A percentile compares a stretch with the other conserved stretches of the same genome.
Conservation (phyloP, 2,329 filamentous ascomycete species). For the Fusarium sp. region DNA sequence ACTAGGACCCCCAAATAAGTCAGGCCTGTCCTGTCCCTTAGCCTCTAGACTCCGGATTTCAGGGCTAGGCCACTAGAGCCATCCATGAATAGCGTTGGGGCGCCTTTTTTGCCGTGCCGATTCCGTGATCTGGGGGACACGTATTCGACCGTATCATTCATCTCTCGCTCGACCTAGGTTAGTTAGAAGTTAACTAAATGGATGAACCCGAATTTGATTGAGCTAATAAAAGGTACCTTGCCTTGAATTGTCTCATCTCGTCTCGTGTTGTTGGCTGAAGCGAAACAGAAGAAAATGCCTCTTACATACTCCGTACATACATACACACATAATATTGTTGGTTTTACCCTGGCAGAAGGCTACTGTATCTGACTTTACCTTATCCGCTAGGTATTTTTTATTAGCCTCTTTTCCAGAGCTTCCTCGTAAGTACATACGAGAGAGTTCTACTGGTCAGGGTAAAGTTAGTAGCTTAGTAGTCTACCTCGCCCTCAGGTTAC, state of each 20-base stretch:
- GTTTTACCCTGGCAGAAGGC: constrained; percentile 13
- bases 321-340: neutral
- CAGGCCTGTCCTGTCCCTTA: neutral
- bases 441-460: neutral
- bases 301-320: neutral
- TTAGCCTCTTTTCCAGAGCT: constrained; percentile 17
- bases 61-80: constrained; percentile 5
- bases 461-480: neutral
- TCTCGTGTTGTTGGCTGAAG: neutral
- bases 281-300: constrained; percentile 7
- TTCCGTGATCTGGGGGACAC: constrained; percentile 25
- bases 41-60: neutral
- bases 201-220: neutral
- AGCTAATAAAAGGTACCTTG: neutral
- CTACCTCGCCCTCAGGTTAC: constrained; percentile 11
- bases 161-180: neutral
- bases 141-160: constrained; percentile 9
- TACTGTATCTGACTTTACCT: neutral
- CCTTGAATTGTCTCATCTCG: neutral
- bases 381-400: constrained; percentile 9
- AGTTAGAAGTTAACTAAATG: neutral
- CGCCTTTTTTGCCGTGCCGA: constrained; percentile 27
- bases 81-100: constrained; percentile 25
- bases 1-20: neutral
- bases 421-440: neutral